These are phyloP conservation scores for Penicillium atrosanguineum DNA, from an alignment of 495 filamentous ascomycete species.

Conservation along the genomic window DNA sequence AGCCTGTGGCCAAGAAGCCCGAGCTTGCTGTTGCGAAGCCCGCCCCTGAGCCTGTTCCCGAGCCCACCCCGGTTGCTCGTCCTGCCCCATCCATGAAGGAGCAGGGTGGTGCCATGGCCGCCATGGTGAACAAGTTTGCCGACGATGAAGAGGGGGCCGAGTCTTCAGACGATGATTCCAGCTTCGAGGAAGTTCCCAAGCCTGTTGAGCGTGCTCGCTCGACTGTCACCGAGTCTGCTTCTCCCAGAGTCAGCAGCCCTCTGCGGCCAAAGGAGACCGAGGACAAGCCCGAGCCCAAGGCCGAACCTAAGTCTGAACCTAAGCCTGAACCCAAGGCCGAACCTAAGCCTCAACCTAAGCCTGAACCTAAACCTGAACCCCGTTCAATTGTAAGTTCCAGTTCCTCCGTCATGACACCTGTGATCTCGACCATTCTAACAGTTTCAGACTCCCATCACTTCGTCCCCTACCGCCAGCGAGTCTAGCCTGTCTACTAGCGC, in stretches of 20 bases:
- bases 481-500: slow-evolving; percentile 16
- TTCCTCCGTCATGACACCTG: not conserved
- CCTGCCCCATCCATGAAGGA: slow-evolving; percentile 71
- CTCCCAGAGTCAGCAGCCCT: slow-evolving; percentile 35
- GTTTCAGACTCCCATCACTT: slow-evolving; percentile 18
- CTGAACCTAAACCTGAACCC: slow-evolving; percentile 7
- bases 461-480: slow-evolving; percentile 21
- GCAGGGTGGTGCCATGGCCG: slow-evolving; percentile 79
- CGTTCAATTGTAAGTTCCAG: slow-evolving; percentile 1
- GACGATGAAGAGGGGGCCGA: slow-evolving; percentile 63
- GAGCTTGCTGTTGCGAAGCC: slow-evolving; percentile 45
- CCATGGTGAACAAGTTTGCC: slow-evolving; percentile 79
- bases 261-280: slow-evolving; percentile 36
- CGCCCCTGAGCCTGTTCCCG: slow-evolving; percentile 35
- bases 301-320: slow-evolving; percentile 8
- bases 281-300: slow-evolving; percentile 19
- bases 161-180: slow-evolving; percentile 64
- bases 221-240: slow-evolving; percentile 22
- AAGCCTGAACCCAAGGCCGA: slow-evolving; percentile 1
- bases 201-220: slow-evolving; percentile 49
- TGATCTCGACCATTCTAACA: slow-evolving; percentile 9
- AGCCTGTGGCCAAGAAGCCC: slow-evolving; percentile 44
- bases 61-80: slow-evolving; percentile 45
- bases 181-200: slow-evolving; percentile 81
- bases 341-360: slow-evolving; percentile 9